These are phyloP conservation scores for Actinomortierella ambigua DNA, from an alignment of 371 early-diverging fungal genomes.

Conservation along the genomic window DNA sequence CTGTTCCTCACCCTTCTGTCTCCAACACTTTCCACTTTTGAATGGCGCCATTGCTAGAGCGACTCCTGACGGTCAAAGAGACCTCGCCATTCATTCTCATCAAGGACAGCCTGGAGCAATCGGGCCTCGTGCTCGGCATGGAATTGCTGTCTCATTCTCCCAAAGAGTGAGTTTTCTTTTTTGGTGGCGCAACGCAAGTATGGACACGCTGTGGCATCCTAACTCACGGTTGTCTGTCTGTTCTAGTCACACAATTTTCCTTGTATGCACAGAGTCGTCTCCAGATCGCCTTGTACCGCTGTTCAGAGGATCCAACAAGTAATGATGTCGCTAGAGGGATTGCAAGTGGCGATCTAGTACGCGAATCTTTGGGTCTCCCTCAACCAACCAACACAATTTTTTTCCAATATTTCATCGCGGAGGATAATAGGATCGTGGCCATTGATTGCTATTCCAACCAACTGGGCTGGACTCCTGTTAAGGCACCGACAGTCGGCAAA, in stretches of 20 bases:
- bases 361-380: too few relatives aligned
- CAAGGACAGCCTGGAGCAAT: slow-evolving; percentile 42
- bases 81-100: slow-evolving; percentile 36
- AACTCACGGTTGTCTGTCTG: neutral
- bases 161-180: slow-evolving; percentile 14
- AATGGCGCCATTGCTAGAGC: slow-evolving; percentile 41
- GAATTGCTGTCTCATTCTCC: slow-evolving; percentile 27
- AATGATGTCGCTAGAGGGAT: neutral
- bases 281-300: slow-evolving; percentile 25
- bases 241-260: slow-evolving; percentile 27
- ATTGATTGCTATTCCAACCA: slow-evolving; percentile 39
- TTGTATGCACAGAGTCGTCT: slow-evolving; percentile 31
- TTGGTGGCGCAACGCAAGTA: neutral
- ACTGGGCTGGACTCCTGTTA: slow-evolving; percentile 21
- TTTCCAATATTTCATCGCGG: too few relatives aligned
- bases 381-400: too few relatives aligned
- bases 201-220: too few relatives aligned
- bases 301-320: slow-evolving; percentile 21
- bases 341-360: too few relatives aligned
- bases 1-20: too few relatives aligned
- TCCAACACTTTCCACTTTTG: too few relatives aligned
- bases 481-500: too few relatives aligned
- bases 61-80: slow-evolving; percentile 33
- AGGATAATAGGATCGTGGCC: neutral
- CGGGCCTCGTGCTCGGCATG: slow-evolving; percentile 32